Conservation (phyloP, 2,329 filamentous ascomycete genomes). For the Talaromyces atroroseus region DNA sequence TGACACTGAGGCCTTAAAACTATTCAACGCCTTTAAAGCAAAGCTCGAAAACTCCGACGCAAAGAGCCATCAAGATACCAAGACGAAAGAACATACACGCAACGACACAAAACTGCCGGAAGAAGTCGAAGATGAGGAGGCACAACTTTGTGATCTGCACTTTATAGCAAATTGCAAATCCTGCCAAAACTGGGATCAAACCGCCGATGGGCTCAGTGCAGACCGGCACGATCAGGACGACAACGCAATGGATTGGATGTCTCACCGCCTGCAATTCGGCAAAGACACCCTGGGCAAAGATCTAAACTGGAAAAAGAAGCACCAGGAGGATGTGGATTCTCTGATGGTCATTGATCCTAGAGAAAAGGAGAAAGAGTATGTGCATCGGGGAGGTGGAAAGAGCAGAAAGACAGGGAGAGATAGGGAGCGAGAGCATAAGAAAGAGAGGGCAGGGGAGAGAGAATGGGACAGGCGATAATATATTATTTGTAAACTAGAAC, state of each 20-base stretch:
- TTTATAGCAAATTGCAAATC: conserved; percentile 95
- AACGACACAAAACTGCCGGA: neutral
- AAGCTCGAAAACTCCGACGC: conserved; percentile 56
- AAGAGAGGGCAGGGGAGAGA: conserved; percentile 26
- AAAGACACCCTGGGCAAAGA: conserved; percentile 90
- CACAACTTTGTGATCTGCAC: conserved; percentile 79
- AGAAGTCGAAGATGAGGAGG: conserved; percentile 54
- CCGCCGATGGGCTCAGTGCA: conserved; percentile 42
- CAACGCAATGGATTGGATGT: conserved; percentile 68
- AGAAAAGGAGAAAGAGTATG: conserved; percentile 67
- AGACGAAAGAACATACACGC: conserved; percentile 13
- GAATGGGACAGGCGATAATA: conserved; percentile 29
- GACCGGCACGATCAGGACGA: conserved; percentile 45
- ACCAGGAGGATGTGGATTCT: conserved; percentile 60
- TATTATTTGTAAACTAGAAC: neutral
- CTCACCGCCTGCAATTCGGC: conserved; percentile 75
- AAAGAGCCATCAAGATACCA: conserved; percentile 18
- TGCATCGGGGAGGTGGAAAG: conserved; percentile 54
- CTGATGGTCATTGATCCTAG: conserved; percentile 88
- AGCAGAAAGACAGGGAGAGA: conserved; percentile 48
- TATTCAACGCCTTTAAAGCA: conserved; percentile 73
- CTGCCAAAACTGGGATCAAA: conserved; percentile 72
- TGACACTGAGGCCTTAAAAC: conserved; percentile 61
- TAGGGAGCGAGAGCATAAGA: conserved; percentile 33
- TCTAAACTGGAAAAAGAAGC: conserved; percentile 81